Conservation (phyloP, 1,284 basidiomycete genomes). For the Leccinum subrobustum region DNA sequence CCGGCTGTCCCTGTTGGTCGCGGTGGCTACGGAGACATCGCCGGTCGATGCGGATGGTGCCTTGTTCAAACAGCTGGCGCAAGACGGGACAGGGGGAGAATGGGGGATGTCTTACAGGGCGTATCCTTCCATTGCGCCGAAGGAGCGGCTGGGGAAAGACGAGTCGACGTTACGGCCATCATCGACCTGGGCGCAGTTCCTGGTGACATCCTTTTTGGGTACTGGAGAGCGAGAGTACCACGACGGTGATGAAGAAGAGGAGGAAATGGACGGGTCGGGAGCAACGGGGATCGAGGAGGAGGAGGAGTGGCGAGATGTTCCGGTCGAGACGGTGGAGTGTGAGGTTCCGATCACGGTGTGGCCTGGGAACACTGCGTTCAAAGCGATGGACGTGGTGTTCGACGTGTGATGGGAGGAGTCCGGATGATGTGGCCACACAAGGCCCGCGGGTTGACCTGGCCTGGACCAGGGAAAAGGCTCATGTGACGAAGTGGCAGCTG, state of each 20-base stretch:
- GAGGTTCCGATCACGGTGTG: slow-evolving; percentile 87
- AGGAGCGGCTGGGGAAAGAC: slow-evolving; percentile 42
- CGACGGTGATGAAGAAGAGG: slow-evolving; percentile 50
- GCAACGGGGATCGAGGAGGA: slow-evolving; percentile 45
- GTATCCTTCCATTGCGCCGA: slow-evolving; percentile 54
- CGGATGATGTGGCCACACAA: slow-evolving; percentile 1
- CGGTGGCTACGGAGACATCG: slow-evolving; percentile 51
- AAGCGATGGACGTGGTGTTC: slow-evolving; percentile 75
- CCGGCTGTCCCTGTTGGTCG: slow-evolving; percentile 76
- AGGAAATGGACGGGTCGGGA: slow-evolving; percentile 6
- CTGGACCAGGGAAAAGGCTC: not conserved
- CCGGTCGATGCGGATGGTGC: slow-evolving; percentile 49
- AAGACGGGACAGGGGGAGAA: slow-evolving; percentile 48
- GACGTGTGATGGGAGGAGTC: slow-evolving; percentile 37
- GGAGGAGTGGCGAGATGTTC: slow-evolving; percentile 61
- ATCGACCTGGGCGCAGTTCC: slow-evolving; percentile 52
- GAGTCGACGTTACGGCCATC: slow-evolving; percentile 3
- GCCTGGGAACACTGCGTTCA: slow-evolving; percentile 87
- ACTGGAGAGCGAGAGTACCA: slow-evolving; percentile 50
- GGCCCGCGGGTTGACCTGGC: slow-evolving; percentile 10
- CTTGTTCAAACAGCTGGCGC: slow-evolving; percentile 51
- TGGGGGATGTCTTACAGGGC: slow-evolving; percentile 71
- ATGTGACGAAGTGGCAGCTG: slow-evolving; percentile 13
- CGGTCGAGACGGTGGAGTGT: slow-evolving; percentile 84
- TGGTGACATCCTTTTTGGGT: slow-evolving; percentile 54